Evolutionary conservation across 2,329 filamentous ascomycete species (phyloP), one percentile per base, ranked within the genome.

Genomic region (Penicillium hesseltinei): DNA sequence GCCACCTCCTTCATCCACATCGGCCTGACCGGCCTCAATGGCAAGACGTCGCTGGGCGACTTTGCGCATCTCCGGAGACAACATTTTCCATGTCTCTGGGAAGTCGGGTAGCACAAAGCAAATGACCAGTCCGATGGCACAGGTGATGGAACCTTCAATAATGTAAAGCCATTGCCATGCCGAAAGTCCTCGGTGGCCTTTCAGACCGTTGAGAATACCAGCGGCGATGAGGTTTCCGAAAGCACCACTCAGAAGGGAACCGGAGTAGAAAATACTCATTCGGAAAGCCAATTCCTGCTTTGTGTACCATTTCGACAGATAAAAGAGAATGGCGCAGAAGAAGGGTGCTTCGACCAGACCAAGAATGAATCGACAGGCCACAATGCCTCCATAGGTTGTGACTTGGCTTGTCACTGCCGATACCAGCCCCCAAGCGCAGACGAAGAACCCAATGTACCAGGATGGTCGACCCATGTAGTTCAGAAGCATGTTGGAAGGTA

Each of bases 211-310:
- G 10, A 80, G 69, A 38, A 83, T 81, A 4, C 79, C 80, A 0
- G 81, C 82, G 1, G 80, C 81, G 48, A 84, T 81, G 31, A 84
- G 72, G 21, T 78, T 80, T 21, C 80, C 80, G 63, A 84, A 84
- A 2, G 81, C 81, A 54, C 71, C 78, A 50, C 76, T 77, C 25
- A 83, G 70, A 11, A 82, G 68, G 7, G 76, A 78, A 3, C 80
- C 81, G 3, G 80, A 78, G 63, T 81, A 83, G 56, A 83, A 78
- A 31, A 83, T 76, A 40, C 76, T 76, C 62, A 80, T 81, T 5
- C 82, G 76, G 43, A 81, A 75, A 2, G 77, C 77, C 31, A 84
- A 66, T 58, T 84, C 81, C 31, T 78, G 75, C 49, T 79, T 79
- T 1, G 80, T 84, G 61, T 83, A 84, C 80, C 80, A 83, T 59